Evolutionary conservation across 2,329 filamentous ascomycete genomes (phyloP).

Genomic region (Colletotrichum tanaceti): DNA sequence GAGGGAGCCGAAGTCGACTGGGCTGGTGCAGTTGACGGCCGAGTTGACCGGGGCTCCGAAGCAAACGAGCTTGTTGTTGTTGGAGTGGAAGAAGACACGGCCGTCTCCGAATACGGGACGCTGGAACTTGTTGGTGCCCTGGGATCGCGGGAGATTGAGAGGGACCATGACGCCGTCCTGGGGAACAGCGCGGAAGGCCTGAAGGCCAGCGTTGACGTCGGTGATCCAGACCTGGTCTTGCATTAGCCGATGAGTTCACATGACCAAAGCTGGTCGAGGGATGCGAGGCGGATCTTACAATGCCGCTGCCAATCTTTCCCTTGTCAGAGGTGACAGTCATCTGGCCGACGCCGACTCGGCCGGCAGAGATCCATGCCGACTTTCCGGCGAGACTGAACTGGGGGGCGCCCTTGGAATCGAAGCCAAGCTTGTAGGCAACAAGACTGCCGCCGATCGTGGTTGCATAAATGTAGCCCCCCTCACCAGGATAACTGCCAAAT

Average conservation of each 20-base stretch:
- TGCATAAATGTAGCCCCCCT: conserved; percentile 56
- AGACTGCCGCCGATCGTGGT: conserved; percentile 45
- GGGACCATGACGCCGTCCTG: conserved; percentile 50
- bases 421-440: conserved; percentile 39
- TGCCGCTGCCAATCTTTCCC: conserved; percentile 51
- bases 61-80: conserved; percentile 48
- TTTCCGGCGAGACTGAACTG: conserved; percentile 50
- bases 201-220: conserved; percentile 53
- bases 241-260: background rate
- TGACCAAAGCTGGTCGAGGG: background rate
- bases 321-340: conserved; percentile 53
- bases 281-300: conserved; percentile 39
- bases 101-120: conserved; percentile 56
- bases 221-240: conserved; percentile 51
- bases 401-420: conserved; percentile 44
- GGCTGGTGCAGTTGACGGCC: conserved; percentile 54
- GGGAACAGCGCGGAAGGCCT: conserved; percentile 55
- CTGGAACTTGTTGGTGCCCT: conserved; percentile 54
- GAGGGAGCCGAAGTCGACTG: conserved; percentile 54
- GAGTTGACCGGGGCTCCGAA: conserved; percentile 56
- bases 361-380: conserved; percentile 44
- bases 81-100: conserved; percentile 50
- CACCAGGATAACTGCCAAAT: conserved; percentile 54
- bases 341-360: conserved; percentile 48
- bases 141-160: conserved; percentile 51